Base-by-base conservation (phyloP, 2,329 filamentous ascomycete genomes). In the Phyllosticta citriasiana region DNA sequence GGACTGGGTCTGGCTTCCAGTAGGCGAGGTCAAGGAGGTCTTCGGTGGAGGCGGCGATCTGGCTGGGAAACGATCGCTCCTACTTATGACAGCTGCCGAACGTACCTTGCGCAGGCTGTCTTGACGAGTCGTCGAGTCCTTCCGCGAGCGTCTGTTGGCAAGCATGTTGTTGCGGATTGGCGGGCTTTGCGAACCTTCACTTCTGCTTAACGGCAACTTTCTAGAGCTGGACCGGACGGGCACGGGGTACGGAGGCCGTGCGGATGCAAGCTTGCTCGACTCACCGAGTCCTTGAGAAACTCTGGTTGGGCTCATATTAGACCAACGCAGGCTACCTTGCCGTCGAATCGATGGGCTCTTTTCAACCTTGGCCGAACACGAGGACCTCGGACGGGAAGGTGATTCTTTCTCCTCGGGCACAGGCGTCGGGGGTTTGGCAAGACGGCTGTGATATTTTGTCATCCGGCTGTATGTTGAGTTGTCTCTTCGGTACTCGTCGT, bases 171-270 rank as follows among this genome's bases (percentile, higher is more conserved):
- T 68, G 33, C 84, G 81, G 22, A 81, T 79, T 0, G 87, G 91
- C 1, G 91, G 91, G 70, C 90, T 96, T 64, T 85, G 82, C 51
- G 85, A 86, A 3, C 88, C 88, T 64, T 96, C 91, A 70, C 88
- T 91, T 57, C 82, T 78, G 66, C 82, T 87, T 63, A 85, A 74
- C 0, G 85, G 83, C 24, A 87, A 82, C 68, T 88, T 86, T 63
- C 91, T 85, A 5, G 92, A 99, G 74, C 93, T 97, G 30, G 90
- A 89, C 61, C 94, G 82, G 2, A 87, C 87, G 0, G 94, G 94
- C 6, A 99, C 96, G 0, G 94, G 92, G 77, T 96, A 97, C 0
- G 94, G 94, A 27, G 94, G 92, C 16, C 25, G 69, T 65, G 24
- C 67, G 65, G 63, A 73, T 73, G 58, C 66, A 65, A 55, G 63